Conservation (phyloP, 495 filamentous ascomycete species). For the Pyronema omphalodes region DNA sequence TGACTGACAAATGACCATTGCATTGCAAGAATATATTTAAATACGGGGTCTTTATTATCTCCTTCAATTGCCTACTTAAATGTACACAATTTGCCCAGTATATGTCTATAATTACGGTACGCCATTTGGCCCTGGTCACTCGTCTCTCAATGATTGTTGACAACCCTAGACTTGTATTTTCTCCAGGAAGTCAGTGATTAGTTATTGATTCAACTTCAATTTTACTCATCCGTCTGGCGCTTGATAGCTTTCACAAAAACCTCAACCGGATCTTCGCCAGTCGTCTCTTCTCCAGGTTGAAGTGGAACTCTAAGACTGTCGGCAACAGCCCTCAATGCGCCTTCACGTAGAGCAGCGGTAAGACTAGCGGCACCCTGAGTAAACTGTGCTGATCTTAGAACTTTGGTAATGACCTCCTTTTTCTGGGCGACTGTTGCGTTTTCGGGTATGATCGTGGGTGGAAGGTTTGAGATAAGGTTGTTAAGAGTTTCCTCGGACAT, state of each 20-base stretch:
- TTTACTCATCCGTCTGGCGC: constrained; percentile 47
- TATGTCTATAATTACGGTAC: too few species aligned
- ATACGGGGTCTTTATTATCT: too few species aligned
- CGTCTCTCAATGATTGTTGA: too few species aligned
- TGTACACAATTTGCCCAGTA: too few species aligned
- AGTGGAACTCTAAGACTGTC: constrained; percentile 67
- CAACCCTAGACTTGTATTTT: too few species aligned
- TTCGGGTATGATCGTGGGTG: constrained; percentile 34
- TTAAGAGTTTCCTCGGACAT: constrained; percentile 48
- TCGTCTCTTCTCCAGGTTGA: constrained; percentile 44
- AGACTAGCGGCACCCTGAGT: constrained; percentile 66
- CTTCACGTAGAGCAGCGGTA: constrained; percentile 75
- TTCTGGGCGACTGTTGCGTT: constrained; percentile 47
- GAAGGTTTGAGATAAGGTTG: constrained; percentile 56
- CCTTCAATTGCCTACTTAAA: too few species aligned
- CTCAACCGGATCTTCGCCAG: constrained; percentile 74
- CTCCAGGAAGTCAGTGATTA: neutral
- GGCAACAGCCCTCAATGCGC: constrained; percentile 75
- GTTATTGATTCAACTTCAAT: neutral
- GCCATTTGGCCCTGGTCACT: too few species aligned
- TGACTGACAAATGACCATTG: too few species aligned
- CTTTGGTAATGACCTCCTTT: constrained; percentile 57
- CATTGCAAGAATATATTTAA: too few species aligned
- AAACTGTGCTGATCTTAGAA: constrained; percentile 83
- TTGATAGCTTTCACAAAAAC: constrained; percentile 78